phyloP scores from a whole-genome alignment of 371 early-diverging fungal genomes.

The Rhizomucor pusillus region DNA sequence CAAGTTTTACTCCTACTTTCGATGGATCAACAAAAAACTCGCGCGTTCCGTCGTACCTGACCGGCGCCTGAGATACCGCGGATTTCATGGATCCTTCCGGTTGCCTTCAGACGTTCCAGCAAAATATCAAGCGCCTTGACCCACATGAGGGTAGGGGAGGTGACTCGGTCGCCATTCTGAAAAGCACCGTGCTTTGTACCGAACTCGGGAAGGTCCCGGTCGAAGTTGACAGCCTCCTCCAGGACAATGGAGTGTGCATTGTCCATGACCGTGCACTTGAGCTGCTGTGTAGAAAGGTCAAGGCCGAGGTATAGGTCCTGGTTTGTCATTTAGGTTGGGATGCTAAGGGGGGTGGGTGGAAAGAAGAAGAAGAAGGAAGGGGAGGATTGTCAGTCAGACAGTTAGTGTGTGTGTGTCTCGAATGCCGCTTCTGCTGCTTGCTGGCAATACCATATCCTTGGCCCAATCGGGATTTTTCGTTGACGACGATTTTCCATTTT shows the following conservation, averaged over 20 bases:
- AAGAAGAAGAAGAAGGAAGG: too few species aligned
- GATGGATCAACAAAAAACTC: neutral
- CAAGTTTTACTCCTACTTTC: neutral
- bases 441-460: too few species aligned
- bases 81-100: conserved; percentile 34
- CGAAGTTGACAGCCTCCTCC: conserved; percentile 57
- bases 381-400: neutral
- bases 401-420: neutral
- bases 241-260: conserved; percentile 23
- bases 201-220: conserved; percentile 58
- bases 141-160: conserved; percentile 79
- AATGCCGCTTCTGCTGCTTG: too few species aligned
- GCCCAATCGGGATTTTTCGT: too few species aligned
- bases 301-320: conserved; percentile 54
- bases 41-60: conserved; percentile 47
- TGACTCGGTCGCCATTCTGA: conserved; percentile 45
- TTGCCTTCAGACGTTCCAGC: conserved; percentile 37
- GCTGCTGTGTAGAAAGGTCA: conserved; percentile 78
- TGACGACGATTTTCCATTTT: too few species aligned
- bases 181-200: conserved; percentile 53
- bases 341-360: too few species aligned
- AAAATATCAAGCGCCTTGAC: conserved; percentile 71
- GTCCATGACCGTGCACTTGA: conserved; percentile 66
- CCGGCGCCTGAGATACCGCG: conserved; percentile 69
- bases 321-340: too few species aligned